Evolutionary conservation across 2,329 filamentous ascomycete species (phyloP).

Genomic region (Diaporthe sp.): DNA sequence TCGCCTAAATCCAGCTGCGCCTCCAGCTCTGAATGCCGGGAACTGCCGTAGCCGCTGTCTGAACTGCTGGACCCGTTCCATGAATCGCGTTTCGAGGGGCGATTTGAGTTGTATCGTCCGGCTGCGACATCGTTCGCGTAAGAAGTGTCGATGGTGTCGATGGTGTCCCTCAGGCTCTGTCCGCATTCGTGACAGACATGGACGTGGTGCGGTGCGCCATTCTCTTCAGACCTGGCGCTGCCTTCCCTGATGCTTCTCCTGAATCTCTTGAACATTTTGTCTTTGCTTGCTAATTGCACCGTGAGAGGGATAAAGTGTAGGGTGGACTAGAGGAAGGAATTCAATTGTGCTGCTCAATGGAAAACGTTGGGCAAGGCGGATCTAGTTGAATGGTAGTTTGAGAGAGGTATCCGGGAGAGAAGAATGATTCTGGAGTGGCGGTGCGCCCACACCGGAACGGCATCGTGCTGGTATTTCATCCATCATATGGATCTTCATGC

Average conservation of each 20-base stretch:
- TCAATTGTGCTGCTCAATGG: not conserved
- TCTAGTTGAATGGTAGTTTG: not conserved
- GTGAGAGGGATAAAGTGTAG: not conserved
- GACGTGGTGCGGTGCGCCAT: not conserved
- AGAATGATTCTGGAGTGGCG: not conserved
- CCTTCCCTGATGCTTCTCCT: constrained; percentile 7
- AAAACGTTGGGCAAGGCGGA: not conserved
- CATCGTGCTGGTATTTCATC: constrained; percentile 25
- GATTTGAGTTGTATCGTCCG: not conserved
- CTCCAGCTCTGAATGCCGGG: not conserved
- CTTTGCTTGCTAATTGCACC: not conserved
- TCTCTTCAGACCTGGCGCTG: not conserved
- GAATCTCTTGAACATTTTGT: constrained; percentile 37
- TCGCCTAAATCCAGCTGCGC: not conserved
- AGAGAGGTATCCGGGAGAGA: not conserved
- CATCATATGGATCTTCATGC: constrained; percentile 28
- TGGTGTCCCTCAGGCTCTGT: constrained; percentile 2
- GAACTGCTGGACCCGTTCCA: constrained; percentile 33
- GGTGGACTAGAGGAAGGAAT: not conserved
- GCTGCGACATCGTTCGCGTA: not conserved
- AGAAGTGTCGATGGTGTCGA: not conserved
- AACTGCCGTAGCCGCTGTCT: constrained; percentile 39
- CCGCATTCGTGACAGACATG: constrained; percentile 36
- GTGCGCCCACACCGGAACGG: constrained; percentile 4
- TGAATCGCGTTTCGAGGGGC: constrained; percentile 1